Evolutionary conservation across 2,329 filamentous ascomycete species (phyloP), one percentile per base, ranked within the genome.

Genomic region (Penicillium sp.): DNA sequence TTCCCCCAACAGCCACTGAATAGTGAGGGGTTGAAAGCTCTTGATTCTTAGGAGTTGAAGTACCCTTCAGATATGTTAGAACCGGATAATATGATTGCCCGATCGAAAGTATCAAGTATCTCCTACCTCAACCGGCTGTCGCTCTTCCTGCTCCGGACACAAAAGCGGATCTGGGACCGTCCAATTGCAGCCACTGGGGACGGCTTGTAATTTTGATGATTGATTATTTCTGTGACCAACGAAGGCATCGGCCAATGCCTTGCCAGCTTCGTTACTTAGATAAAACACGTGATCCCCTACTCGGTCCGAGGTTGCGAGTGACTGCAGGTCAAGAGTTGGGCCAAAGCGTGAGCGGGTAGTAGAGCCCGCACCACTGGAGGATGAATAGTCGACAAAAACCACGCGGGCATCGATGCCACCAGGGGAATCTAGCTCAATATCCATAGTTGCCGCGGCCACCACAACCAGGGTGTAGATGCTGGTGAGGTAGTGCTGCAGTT

Each of bases 1-100:
- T 98, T 8, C 93, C 93, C 27, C 92, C 93, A 10, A 97, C 81
- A 45, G 86, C 88, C 43, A 95, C 86, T 12, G 81, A 79, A 51
- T 76, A 72, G 66, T 88, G 81, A 37, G 59, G 55, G 6, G 38
- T 40, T 3, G 23, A 40, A 9, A 40, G 15, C 4, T 3, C 6
- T n/a, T 40, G 38, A n/a, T 40, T 40, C 38, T 40, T 40, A 27
- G 38, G 12, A 6, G 12, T 40, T 8, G 38, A 40, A 7, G 5
- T 23, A 27, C 27, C 20, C 38, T 40, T 25, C 3, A 27, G 12
- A 40, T 10, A 24, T 40, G 38, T 40, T 40, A 40, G 38, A 40
- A 12, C 20, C 3, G 20, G 12, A 2, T 15, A 6, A 15, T 27
- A n/a, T 6, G 20, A 27, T 9, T 20, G 15, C 9, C 38, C 38